Evolutionary conservation across 2,329 filamentous ascomycete species (phyloP).

Genomic region (Endocalyx cinctus): DNA sequence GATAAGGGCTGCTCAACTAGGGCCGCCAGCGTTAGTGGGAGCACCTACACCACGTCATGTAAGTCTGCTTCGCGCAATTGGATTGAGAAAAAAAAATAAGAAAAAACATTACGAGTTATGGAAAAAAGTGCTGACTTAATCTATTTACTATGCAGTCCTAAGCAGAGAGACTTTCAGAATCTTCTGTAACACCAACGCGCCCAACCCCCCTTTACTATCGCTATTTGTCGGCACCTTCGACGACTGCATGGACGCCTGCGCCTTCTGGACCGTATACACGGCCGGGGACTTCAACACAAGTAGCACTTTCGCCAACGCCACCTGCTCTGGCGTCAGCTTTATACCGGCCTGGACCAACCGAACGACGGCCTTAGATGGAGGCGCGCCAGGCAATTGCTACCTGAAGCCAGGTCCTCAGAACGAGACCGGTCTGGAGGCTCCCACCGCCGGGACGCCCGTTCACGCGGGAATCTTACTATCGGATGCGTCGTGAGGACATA

Average conservation of each 20-base stretch:
- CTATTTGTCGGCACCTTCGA: constrained; percentile 39
- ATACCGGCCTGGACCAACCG: constrained; percentile 40
- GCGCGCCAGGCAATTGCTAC: constrained; percentile 41
- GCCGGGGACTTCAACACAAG: constrained; percentile 16
- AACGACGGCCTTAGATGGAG: constrained; percentile 23
- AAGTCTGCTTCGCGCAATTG: too few species aligned
- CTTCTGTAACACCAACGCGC: constrained; percentile 39
- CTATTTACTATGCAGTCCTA: constrained; percentile 27
- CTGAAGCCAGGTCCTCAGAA: constrained; percentile 36
- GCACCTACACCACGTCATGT: constrained; percentile 36
- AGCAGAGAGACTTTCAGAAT: constrained; percentile 33
- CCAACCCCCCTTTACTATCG: constrained; percentile 31
- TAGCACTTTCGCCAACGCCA: constrained; percentile 28
- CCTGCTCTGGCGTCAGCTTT: constrained; percentile 35
- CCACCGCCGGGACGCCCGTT: constrained; percentile 29
- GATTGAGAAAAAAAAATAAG: too few species aligned
- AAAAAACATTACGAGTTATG: too few species aligned
- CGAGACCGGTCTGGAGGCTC: constrained; percentile 20
- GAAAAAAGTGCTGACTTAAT: too few species aligned
- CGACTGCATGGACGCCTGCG: constrained; percentile 45
- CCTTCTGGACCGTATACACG: constrained; percentile 31
- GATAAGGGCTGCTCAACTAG: constrained; percentile 36
- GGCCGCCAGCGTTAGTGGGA: constrained; percentile 30
- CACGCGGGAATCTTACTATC: constrained; percentile 32
- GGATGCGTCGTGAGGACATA: too few species aligned